Evolutionary conservation across 768 basidiomycete species (phyloP), one percentile per base, ranked within the genome.

Genomic region (Mycena alexandri): DNA sequence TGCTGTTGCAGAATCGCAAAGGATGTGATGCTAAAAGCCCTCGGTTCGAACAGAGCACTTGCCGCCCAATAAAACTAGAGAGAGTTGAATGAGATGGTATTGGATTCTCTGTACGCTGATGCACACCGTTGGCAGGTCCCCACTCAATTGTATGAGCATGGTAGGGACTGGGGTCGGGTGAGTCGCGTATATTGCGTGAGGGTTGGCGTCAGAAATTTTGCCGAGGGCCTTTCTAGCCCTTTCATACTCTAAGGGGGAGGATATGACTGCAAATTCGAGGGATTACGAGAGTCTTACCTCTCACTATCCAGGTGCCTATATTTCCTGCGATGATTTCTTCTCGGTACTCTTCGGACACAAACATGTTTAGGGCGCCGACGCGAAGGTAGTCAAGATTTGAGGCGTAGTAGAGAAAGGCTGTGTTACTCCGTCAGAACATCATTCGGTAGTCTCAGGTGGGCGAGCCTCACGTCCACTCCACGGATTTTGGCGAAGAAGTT

Each of bases 1-100:
- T 74, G 68, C 52, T 78, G 73, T 59, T 75, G 67, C 1, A 79
- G 69, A 24, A 77, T 60, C 33, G 78, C 79, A 8, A 79, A 69
- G 42, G 78, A 73, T 5, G 73, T 59, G 19, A 79, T 57, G 19
- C 77, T 75, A 17, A 77, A 25, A 14, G 61, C 69, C 8, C 71
- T 70, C 17, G 79, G 79, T 16, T 38, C 24, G n/a, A 73, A 36
- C 14, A 79, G 52, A 5, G 75, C 72, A 25, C 74, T 63, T 9
- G 72, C 65, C 25, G 75, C 76, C 34, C 74, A 73, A 57, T 76
- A 79, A 41, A 79, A 44, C 72, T 71, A 19, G 19, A 19, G 7
- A 24, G 5, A 16, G 24, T 21, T 14, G 1, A 24, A n/a, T 22
- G 1, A n/a, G 2, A 17, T 24, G 6, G 22, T n/a, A 36, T 38